Evolutionary conservation across 2,329 filamentous ascomycete species (phyloP).

Genomic region (Epichloe typhina): DNA sequence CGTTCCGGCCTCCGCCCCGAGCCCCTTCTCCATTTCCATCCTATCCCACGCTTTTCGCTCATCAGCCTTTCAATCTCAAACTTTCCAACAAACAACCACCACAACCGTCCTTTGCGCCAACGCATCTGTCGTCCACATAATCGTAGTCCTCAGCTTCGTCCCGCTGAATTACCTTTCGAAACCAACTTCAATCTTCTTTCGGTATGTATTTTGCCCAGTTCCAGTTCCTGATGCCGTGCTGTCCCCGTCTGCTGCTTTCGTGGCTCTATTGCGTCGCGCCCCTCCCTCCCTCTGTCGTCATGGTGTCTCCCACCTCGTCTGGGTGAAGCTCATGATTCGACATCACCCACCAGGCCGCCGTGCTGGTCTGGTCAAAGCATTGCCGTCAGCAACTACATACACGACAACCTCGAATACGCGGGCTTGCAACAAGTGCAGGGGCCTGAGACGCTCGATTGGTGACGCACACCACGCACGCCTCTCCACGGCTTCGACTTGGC

Average conservation of each 20-base stretch:
- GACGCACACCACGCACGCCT: background rate
- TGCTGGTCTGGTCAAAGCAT: background rate
- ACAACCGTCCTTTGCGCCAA: conserved; percentile 6
- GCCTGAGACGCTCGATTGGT: background rate
- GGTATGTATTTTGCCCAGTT: conserved; percentile 6
- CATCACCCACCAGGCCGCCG: background rate
- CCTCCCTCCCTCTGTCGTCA: conserved; percentile 24
- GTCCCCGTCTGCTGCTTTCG: conserved; percentile 7
- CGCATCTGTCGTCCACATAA: conserved; percentile 9
- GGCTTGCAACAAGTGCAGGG: background rate
- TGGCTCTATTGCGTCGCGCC: conserved; percentile 10
- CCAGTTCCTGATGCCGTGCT: conserved; percentile 4
- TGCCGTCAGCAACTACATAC: background rate
- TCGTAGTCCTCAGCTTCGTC: background rate
- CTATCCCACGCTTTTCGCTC: conserved; percentile 18
- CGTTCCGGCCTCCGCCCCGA: conserved; percentile 13
- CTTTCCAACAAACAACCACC: conserved; percentile 14
- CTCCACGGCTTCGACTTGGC: background rate
- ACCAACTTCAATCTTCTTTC: background rate
- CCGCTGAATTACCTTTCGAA: background rate
- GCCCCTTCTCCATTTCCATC: conserved; percentile 20
- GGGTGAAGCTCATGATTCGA: background rate
- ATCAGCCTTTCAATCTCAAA: conserved; percentile 18
- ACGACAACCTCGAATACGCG: background rate
- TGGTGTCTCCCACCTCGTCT: conserved; percentile 11